Evolutionary conservation across 208 protist genomes (phyloP), one percentile per base, ranked within the genome.

Genomic region (Phytomonas francai): DNA sequence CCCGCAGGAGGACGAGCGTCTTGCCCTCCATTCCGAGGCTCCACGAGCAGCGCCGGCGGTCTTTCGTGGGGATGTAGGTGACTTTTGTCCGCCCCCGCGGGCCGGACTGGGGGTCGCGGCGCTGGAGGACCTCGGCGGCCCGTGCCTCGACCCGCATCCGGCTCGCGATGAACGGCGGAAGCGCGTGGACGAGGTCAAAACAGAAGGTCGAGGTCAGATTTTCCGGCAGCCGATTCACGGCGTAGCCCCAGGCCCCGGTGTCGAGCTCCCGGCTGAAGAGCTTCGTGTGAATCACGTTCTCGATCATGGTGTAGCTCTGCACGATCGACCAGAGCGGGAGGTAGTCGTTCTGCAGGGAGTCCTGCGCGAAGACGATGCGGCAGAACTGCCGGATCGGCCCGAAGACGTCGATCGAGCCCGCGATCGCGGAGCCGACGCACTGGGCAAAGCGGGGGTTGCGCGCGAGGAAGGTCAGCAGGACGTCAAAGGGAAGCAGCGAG

Each of bases 281-380:
- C 65, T 90, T 91, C 34, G 85, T 88, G 83, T 96, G 88, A 33
- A 96, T 94, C 58, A 91, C 88, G 64, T 92, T 92, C 61, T 91
- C 72, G 36, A 96, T 78, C 65, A 76, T 70, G 59, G 80, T 90
- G 82, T 93, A 95, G 60, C 72, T 82, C 59, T 92, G 79, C 56
- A 95, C 65, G 61, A 94, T 92, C 30, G 74, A 80, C 89, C 84
- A 91, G 42, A 94, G 72, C 30, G 83, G 80, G 27, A 94, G 76
- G 72, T 92, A 91, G 72, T 92, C 85, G 71, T 92, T 92, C 73
- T 86, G 78, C 29, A 77, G 76, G 11, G 76, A 72, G 16, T 71
- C 67, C 5, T 84, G 75, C 5, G 86, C 83, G 71, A 92, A 92
- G 54, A 94, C 86, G 57, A 80, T 84, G 39, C 86, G 86, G 71